A percentile compares a stretch with the other conserved stretches of the same genome.
These are phyloP conservation scores for Paecilomyces formosus DNA, from an alignment of 2,329 filamentous ascomycete genomes.

Conservation along the genomic window DNA sequence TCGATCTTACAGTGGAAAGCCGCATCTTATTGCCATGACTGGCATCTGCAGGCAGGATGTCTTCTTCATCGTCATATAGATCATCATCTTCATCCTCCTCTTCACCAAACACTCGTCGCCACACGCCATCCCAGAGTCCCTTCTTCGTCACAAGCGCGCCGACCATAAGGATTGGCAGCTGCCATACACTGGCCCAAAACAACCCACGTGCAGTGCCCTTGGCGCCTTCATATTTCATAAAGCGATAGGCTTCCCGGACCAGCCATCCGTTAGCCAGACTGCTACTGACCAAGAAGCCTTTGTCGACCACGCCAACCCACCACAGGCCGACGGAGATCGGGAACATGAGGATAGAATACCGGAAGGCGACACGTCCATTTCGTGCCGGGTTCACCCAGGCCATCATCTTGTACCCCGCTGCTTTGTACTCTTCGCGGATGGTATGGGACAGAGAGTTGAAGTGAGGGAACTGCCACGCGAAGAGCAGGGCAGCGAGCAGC, in stretches of 20 bases:
- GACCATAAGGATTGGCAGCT: constrained; percentile 82
- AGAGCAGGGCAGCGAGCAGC: constrained; percentile 76
- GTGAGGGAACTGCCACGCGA: constrained; percentile 97
- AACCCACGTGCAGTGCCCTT: constrained; percentile 73
- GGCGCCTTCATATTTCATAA: constrained; percentile 71
- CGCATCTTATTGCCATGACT: not conserved
- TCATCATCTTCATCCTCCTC: constrained; percentile 50
- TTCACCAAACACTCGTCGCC: constrained; percentile 57
- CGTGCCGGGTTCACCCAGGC: constrained; percentile 78
- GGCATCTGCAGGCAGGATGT: constrained; percentile 16
- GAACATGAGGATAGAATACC: constrained; percentile 79
- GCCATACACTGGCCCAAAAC: constrained; percentile 98
- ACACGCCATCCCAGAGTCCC: constrained; percentile 80
- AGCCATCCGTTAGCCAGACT: constrained; percentile 82
- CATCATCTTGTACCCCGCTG: constrained; percentile 63
- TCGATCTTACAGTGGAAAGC: constrained; percentile 1
- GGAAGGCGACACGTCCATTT: constrained; percentile 78
- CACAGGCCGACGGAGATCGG: constrained; percentile 78
- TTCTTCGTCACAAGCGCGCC: constrained; percentile 89
- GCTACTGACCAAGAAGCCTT: constrained; percentile 75
- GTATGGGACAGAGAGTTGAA: constrained; percentile 91
- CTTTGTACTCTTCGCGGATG: constrained; percentile 82
- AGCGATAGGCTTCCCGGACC: constrained; percentile 66
- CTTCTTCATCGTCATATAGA: constrained; percentile 52
- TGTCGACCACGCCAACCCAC: constrained; percentile 73